phyloP scores from a whole-genome alignment of 176 grass and related monocot species.

The Avena sativa region DNA sequence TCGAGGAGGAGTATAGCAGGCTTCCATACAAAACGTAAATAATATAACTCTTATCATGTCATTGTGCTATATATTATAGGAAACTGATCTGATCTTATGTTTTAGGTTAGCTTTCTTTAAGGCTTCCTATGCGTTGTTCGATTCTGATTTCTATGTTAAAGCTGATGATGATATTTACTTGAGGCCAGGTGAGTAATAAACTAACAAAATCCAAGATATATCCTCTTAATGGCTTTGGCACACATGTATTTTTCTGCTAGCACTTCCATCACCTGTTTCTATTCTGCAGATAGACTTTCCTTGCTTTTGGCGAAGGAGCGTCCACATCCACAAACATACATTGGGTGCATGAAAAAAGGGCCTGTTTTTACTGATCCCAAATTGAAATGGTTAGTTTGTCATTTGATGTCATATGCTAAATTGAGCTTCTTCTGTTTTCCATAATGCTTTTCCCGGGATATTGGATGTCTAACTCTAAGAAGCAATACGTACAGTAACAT shows the following conservation, averaged over 20 bases:
- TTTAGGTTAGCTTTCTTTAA: constrained; percentile 99
- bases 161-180: constrained; percentile 99
- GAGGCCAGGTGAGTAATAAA: constrained; percentile 73
- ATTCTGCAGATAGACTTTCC: constrained; percentile 86
- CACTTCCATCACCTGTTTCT: constrained; percentile 29
- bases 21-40: constrained; percentile 96
- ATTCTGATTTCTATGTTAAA: constrained; percentile 99
- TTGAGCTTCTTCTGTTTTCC: neutral
- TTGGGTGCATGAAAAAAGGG: constrained; percentile 99
- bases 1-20: constrained; percentile 93
- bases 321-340: constrained; percentile 85
- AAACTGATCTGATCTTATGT: constrained; percentile 70
- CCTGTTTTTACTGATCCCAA: constrained; percentile 98
- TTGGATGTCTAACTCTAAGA: neutral
- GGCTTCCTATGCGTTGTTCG: constrained; percentile 88
- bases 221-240: constrained; percentile 2
- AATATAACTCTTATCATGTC: constrained; percentile 18
- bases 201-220: constrained; percentile 5
- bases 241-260: constrained; percentile 24
- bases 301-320: constrained; percentile 92
- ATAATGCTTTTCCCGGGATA: constrained; percentile 19
- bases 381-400: constrained; percentile 82
- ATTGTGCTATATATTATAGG: constrained; percentile 9
- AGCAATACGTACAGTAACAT: neutral
- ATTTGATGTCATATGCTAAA: too few relatives aligned